Percentiles rank a stretch among this genome's conserved stretches.
Conservation (phyloP, 345 rosid genomes). For the Murraya paniculata region DNA sequence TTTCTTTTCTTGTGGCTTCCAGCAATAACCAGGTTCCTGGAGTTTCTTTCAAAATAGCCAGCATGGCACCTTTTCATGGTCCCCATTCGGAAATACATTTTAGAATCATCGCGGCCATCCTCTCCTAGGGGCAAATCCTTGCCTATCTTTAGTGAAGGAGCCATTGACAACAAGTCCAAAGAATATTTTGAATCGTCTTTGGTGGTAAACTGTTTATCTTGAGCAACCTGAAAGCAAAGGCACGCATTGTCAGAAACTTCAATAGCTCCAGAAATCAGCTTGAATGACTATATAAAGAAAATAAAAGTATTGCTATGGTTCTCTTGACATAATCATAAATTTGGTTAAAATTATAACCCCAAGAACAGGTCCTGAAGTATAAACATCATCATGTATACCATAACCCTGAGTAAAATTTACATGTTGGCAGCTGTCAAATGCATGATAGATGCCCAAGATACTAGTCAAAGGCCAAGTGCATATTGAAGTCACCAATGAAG, state of each 20-base stretch:
- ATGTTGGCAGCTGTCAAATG: background rate
- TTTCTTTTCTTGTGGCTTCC: conserved; percentile 28
- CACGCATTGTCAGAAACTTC: background rate
- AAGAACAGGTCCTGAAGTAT: background rate
- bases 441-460: background rate
- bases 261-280: background rate
- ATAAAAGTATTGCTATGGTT: background rate
- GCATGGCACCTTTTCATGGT: conserved; percentile 11
- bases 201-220: conserved; percentile 1
- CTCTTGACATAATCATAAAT: background rate
- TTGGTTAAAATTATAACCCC: background rate
- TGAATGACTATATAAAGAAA: background rate
- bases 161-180: conserved; percentile 2
- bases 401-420: background rate
- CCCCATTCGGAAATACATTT: background rate
- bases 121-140: background rate
- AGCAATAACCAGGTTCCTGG: conserved; percentile 10
- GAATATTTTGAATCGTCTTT: conserved; percentile 3
- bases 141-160: background rate
- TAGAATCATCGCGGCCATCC: background rate
- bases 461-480: background rate
- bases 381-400: background rate
- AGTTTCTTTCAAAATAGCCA: conserved; percentile 7
- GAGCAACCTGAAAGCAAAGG: conserved; percentile 23
- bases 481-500: background rate